phyloP scores from a whole-genome alignment of 1,284 basidiomycete species.

The Puccinia hordei region DNA sequence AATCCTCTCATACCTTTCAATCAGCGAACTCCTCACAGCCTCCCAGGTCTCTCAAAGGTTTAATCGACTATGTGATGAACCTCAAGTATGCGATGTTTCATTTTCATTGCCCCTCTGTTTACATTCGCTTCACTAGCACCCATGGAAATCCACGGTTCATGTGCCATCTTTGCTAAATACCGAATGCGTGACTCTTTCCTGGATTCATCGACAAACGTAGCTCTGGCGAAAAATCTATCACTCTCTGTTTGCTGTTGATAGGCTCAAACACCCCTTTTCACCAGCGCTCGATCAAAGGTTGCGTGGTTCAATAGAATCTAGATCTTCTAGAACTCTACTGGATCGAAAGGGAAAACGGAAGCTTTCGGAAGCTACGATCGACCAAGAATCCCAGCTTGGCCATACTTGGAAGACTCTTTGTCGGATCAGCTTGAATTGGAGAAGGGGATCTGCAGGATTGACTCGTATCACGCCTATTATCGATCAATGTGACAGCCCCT shows the following conservation, averaged over 20 bases:
- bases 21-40: slow-evolving; percentile 24
- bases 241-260: slow-evolving; percentile 3
- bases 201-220: background rate
- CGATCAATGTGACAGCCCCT: slow-evolving; percentile 12
- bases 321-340: background rate
- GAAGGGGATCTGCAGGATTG: slow-evolving; percentile 33
- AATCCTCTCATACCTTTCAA: slow-evolving; percentile 37
- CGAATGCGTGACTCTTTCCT: slow-evolving; percentile 8
- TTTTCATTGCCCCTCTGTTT: background rate
- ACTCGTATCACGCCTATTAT: slow-evolving; percentile 29
- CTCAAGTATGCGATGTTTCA: slow-evolving; percentile 19
- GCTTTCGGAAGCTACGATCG: background rate
- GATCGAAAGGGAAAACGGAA: slow-evolving; percentile 35
- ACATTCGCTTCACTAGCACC: background rate
- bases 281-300: slow-evolving; percentile 34
- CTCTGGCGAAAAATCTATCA: slow-evolving; percentile 41
- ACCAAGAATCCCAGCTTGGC: slow-evolving; percentile 8
- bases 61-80: slow-evolving; percentile 42
- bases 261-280: slow-evolving; percentile 41
- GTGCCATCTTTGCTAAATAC: slow-evolving; percentile 4
- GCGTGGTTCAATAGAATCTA: background rate
- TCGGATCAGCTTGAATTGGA: slow-evolving; percentile 46
- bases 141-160: background rate
- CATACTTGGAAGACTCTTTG: slow-evolving; percentile 45
- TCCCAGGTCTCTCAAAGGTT: slow-evolving; percentile 26